Base-by-base conservation (phyloP, 805 yeast genomes). In the Pichia nakasei region DNA sequence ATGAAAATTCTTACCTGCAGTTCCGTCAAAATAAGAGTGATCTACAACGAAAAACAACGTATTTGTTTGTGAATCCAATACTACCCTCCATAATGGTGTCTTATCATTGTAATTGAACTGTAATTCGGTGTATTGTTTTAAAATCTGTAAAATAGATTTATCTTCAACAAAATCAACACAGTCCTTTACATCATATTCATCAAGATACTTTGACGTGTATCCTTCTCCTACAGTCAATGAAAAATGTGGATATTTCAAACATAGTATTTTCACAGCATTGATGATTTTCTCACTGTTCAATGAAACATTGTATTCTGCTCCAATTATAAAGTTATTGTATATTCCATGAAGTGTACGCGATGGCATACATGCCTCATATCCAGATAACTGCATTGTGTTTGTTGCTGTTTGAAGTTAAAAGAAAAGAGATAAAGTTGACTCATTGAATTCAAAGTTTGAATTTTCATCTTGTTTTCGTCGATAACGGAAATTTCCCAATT, bases 1-100 rank as follows among this genome's bases (percentile, higher is more conserved):
- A 33, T 43, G 49, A 20, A 48, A 46, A 18, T 43, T 36, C n/a
- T 46, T 47, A n/a, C 42, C 52, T 2, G 46, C 46, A 9, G 48
- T 48, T 24, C 52, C 52, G 18, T 48, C 52, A n/a, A 48, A 43
- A 22, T 36, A 38, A 4, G 37, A 32, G 31, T 48, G 52, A 19
- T 48, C 47, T 9, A 37, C 32, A 24, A 48, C 33, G 19, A 48
- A 48, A 20, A 43, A 44, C 11, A 48, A 18, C 2, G 39, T 38
- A 17, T 38, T 45, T 5, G 36, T 19, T 12, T 41, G 34, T 11
- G 32, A 22, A 12, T 33, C 37, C 18, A 39, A 31, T 2, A 45
- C 22, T 8, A 48, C 32, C n/a, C 39, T 44, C 46, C 49, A 48
- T 2, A 48, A 26, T 27, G 52, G 49, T 17, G 37, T 33, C 4